Evolutionary conservation across 371 early-diverging fungal genomes (phyloP), one percentile per base, ranked within the genome.

Genomic region (Smittium mucronatum): DNA sequence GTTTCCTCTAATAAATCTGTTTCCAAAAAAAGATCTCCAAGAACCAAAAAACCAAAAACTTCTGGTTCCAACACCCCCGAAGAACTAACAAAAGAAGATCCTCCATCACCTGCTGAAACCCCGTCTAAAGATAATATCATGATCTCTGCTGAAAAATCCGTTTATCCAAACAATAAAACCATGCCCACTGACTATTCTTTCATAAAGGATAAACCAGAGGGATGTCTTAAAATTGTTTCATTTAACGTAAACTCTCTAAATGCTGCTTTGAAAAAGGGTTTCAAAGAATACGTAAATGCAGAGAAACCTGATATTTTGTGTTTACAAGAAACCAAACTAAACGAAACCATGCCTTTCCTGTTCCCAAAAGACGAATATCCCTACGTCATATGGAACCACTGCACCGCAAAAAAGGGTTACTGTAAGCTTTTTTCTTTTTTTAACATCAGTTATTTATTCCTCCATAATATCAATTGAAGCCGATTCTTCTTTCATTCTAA

Each of bases 241-340:
- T 95, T 84, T 79, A 95, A 94, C 71, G 91, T 95, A 31, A 86
- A 86, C 66, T 84, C 89, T 15, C 71, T 93, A 29, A 80, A 81
- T 16, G 85, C 93, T 0, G 78, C 88, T 32, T 70, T 89, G 60
- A 90, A 91, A 64, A 95, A 95, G 79, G 86, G 93, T 0, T 88
- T 91, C 71, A 82, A 83, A 36, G 77, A 77, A 17, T 93, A 93
- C 70, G 74, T 93, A 58, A 81, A 80, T 11, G 89, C 89, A 0
- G 95, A 95, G 74, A 80, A 92, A 66, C 86, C 95, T 0, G 93
- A 92, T 75, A 82, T 95, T 33, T 60, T 94, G 1, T 92, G 90
- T 73, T 61, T 95, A 26, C 93, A 93, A 74, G 94, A 95, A 72
- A 91, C 91, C 57, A 94, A 95, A 75, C 75, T 89, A 28, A 86